Percentiles rank a stretch among this genome's conserved stretches.
Evolutionary conservation across 2,329 filamentous ascomycete species (phyloP).

Genomic region (Beauveria sp.): DNA sequence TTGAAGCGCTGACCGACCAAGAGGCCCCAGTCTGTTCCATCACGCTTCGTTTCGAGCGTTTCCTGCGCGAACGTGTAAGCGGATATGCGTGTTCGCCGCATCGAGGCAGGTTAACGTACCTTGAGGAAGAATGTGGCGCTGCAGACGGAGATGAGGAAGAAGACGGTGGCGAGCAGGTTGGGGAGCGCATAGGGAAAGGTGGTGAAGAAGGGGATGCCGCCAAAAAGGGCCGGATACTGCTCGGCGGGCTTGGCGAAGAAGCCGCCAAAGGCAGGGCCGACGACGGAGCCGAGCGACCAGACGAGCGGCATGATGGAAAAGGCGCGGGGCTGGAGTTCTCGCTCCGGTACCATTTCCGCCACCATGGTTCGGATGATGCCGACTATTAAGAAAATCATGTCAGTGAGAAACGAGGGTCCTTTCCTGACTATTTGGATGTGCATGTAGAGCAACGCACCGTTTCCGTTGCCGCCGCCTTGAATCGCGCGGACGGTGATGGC

Average conservation of each 20-base stretch:
- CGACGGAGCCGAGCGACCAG: slow-evolving; percentile 80
- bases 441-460: slow-evolving; percentile 41
- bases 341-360: slow-evolving; percentile 84
- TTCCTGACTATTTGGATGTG: too few relatives aligned
- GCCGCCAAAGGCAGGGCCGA: slow-evolving; percentile 82
- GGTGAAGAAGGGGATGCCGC: slow-evolving; percentile 58
- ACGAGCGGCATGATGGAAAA: slow-evolving; percentile 91
- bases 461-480: slow-evolving; percentile 81
- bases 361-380: slow-evolving; percentile 89
- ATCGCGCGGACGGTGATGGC: slow-evolving; percentile 70
- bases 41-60: slow-evolving; percentile 66
- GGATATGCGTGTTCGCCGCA: not conserved
- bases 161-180: slow-evolving; percentile 66
- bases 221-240: slow-evolving; percentile 66
- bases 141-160: slow-evolving; percentile 72
- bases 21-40: slow-evolving; percentile 67
- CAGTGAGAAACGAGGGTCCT: not conserved
- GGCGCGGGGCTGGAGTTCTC: slow-evolving; percentile 75
- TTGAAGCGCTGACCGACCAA: slow-evolving; percentile 61
- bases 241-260: slow-evolving; percentile 74
- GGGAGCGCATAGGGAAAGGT: slow-evolving; percentile 77
- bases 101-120: slow-evolving; percentile 28
- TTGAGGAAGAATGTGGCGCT: slow-evolving; percentile 72
- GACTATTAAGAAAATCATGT: slow-evolving; percentile 35
- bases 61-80: slow-evolving; percentile 42